Conservation (phyloP, 257 asterid species). For the Nicotiana sylvestris region DNA sequence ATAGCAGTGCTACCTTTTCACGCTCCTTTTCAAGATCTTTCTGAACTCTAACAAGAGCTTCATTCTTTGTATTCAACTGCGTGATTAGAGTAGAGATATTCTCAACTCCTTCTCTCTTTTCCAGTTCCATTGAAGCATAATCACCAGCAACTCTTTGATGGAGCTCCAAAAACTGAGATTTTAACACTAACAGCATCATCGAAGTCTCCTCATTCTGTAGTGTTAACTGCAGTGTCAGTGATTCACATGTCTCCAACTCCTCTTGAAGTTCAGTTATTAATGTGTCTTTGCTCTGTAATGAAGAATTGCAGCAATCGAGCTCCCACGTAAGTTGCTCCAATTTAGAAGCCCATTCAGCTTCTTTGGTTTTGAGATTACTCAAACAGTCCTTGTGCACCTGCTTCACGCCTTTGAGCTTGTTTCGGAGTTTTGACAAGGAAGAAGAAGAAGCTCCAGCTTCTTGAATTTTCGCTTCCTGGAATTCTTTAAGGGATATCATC, state of each 20-base stretch:
- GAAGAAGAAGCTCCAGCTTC: conserved; percentile 57
- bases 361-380: conserved; percentile 52
- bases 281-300: conserved; percentile 37
- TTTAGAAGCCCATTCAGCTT: conserved; percentile 58
- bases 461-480: conserved; percentile 73
- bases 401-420: conserved; percentile 60
- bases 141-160: conserved; percentile 34
- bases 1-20: conserved; percentile 40
- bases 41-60: conserved; percentile 37
- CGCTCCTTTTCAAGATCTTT: conserved; percentile 57
- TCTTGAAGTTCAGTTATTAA: conserved; percentile 45
- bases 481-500: conserved; percentile 48
- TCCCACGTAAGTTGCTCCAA: conserved; percentile 51
- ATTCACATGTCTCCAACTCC: conserved; percentile 62
- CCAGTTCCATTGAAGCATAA: conserved; percentile 26
- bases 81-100: conserved; percentile 28
- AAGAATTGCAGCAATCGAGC: conserved; percentile 36
- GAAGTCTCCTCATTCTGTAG: conserved; percentile 59
- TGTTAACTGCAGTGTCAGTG: conserved; percentile 47
- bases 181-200: conserved; percentile 51
- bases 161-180: conserved; percentile 56
- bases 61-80: conserved; percentile 52
- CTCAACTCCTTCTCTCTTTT: conserved; percentile 30
- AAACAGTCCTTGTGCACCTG: conserved; percentile 56
- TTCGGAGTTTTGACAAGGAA: conserved; percentile 62